Conservation (phyloP, 331 rosid species). For the Cydonia oblonga region DNA sequence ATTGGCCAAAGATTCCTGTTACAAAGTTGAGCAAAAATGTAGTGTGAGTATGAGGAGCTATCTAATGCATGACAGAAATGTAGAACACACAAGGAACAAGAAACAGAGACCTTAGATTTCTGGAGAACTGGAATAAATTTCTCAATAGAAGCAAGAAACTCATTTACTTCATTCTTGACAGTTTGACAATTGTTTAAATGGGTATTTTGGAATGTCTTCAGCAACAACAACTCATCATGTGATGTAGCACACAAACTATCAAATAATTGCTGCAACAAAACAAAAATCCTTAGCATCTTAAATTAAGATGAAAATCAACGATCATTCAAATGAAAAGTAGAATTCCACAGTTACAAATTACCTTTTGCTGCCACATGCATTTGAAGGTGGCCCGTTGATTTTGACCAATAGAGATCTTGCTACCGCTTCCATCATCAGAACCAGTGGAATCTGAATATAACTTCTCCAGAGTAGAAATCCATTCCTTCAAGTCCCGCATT, state of each 20-base stretch:
- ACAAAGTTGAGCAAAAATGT: constrained; percentile 11
- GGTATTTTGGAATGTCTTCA: constrained; percentile 34
- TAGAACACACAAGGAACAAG: constrained; percentile 12
- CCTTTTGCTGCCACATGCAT: constrained; percentile 97
- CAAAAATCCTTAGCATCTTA: constrained; percentile 2
- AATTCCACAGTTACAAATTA: neutral
- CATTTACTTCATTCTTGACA: constrained; percentile 33
- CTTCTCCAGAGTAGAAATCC: constrained; percentile 43
- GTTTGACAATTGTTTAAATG: constrained; percentile 51
- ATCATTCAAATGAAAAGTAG: constrained; percentile 3
- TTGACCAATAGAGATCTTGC: constrained; percentile 31
- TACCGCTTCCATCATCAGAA: constrained; percentile 16
- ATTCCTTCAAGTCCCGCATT: constrained; percentile 43
- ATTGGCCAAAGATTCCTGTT: constrained; percentile 62
- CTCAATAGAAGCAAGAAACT: constrained; percentile 41
- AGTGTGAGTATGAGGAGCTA: neutral
- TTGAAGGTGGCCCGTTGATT: constrained; percentile 39
- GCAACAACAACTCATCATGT: constrained; percentile 53
- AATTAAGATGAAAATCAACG: neutral
- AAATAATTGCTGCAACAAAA: constrained; percentile 56
- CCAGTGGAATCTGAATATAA: constrained; percentile 31
- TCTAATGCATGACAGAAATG: neutral
- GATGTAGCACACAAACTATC: constrained; percentile 45
- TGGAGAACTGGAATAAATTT: constrained; percentile 42
- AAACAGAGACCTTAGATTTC: constrained; percentile 51